These are phyloP conservation scores for Phytopythium montanum DNA, from an alignment of 352 stramenopile species.

Conservation along the genomic window DNA sequence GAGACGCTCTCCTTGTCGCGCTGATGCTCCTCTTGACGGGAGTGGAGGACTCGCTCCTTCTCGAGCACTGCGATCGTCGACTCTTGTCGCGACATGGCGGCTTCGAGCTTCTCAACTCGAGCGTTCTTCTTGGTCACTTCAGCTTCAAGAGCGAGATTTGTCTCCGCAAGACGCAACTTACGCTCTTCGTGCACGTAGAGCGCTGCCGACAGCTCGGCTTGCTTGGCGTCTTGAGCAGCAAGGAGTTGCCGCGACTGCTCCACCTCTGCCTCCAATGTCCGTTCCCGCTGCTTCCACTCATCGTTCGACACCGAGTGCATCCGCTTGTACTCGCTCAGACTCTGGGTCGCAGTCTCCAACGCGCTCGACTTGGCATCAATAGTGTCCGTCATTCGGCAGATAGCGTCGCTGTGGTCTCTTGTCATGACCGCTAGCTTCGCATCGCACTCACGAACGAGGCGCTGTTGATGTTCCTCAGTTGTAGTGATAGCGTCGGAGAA, in stretches of 20 bases:
- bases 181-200: slow-evolving; percentile 35
- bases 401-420: slow-evolving; percentile 13
- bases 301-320: slow-evolving; percentile 14
- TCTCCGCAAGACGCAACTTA: slow-evolving; percentile 35
- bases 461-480: background rate
- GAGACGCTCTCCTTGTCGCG: slow-evolving; percentile 24
- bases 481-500: background rate
- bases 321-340: slow-evolving; percentile 12
- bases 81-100: slow-evolving; percentile 29
- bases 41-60: slow-evolving; percentile 39
- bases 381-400: slow-evolving; percentile 33
- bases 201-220: slow-evolving; percentile 7
- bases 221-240: background rate
- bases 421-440: slow-evolving; percentile 10
- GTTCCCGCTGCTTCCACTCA: slow-evolving; percentile 27
- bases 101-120: slow-evolving; percentile 23
- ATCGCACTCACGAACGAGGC: slow-evolving; percentile 6
- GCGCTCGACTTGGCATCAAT: slow-evolving; percentile 31
- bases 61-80: slow-evolving; percentile 46
- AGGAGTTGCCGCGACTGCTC: background rate
- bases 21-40: slow-evolving; percentile 29
- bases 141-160: slow-evolving; percentile 35
- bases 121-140: slow-evolving; percentile 26
- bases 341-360: slow-evolving; percentile 19
- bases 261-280: slow-evolving; percentile 15